Evolutionary conservation across 192 early-diverging fungal species (phyloP).

Genomic region (Funneliformis geosporum): DNA sequence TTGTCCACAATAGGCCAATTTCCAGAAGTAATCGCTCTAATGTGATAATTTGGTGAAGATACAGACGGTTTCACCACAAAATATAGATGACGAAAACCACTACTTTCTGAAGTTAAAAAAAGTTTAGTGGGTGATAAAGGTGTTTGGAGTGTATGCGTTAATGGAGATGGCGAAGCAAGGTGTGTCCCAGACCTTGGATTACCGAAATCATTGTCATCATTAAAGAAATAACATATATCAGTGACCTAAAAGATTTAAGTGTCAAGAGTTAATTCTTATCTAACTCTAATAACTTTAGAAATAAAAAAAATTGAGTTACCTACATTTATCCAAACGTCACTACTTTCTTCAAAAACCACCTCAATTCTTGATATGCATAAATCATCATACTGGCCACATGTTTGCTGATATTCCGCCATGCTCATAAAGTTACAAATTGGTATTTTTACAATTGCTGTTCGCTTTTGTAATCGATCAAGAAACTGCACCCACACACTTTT

Average conservation of each 20-base stretch:
- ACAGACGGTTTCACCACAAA: constrained; percentile 39
- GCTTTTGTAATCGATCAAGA: constrained; percentile 54
- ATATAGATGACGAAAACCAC: constrained; percentile 65
- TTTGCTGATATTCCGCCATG: constrained; percentile 42
- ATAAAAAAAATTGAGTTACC: constrained; percentile 23
- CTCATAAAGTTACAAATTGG: constrained; percentile 53
- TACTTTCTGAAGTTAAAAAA: constrained; percentile 59
- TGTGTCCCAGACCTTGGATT: neutral
- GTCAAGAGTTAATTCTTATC: neutral
- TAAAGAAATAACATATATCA: constrained; percentile 45
- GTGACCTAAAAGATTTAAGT: constrained; percentile 25
- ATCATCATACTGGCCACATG: constrained; percentile 32
- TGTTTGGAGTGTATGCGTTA: neutral
- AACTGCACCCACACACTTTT: constrained; percentile 61
- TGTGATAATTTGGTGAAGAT: constrained; percentile 9
- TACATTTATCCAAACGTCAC: constrained; percentile 64
- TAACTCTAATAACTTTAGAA: neutral
- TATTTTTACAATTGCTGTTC: constrained; percentile 54
- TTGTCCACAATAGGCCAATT: constrained; percentile 62
- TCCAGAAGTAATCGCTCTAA: constrained; percentile 55
- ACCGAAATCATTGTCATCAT: constrained; percentile 1
- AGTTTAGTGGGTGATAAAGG: constrained; percentile 38
- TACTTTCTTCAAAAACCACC: constrained; percentile 56
- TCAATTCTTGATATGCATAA: constrained; percentile 37
- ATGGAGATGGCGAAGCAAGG: neutral